Base-by-base conservation (phyloP, 2,329 filamentous ascomycete species). In the Colletotrichum chlorophyti region DNA sequence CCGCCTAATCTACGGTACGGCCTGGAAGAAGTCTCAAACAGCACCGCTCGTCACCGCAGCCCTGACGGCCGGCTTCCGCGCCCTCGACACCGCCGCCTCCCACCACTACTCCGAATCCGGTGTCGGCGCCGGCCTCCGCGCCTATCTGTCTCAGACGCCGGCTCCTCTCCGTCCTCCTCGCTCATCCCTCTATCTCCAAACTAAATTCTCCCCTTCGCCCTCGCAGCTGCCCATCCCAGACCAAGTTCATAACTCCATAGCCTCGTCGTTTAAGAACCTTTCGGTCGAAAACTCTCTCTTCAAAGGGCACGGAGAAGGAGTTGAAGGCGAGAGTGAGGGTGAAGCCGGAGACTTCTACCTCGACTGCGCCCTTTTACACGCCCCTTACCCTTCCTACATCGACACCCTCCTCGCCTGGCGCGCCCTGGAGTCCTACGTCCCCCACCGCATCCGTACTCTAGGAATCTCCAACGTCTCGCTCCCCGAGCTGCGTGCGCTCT, bases 21-120 rank as follows among this genome's bases (percentile, higher is more conserved):
- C 91, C n/a, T 94, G 91, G 91, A 95, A 95, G 72, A 88, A 89
- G 66, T 85, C 88, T 1, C 74, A 75, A 15, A 92, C 90, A 0
- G 80, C 82, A 17, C 77, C 83, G 52, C 79, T 94, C 3, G 91
- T 95, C 19, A 84, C 88, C 65, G 73, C 81, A 62, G 91, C 91
- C 2, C 69, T 95, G 29, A 78, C 79, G 40, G 76, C 83, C 40
- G 91, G 91, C 5, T 95, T 94, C 65, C 81, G 86, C 27, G 89
- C 79, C 42, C 76, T 95, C 59, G 91, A 95, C 68, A 94, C 91
- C 0, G 91, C 91, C 9, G 89, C 88, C 14, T 90, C 90, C 2
- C 84, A 84, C 60, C 90, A 94, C 74, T 95, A 95, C 71, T 82
- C 87, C 63, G 91, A 96, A 72, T 76, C 82, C 51, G 78, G 89